Conservation (phyloP, 2,329 filamentous ascomycete species). For the Colletotrichum sp. region DNA sequence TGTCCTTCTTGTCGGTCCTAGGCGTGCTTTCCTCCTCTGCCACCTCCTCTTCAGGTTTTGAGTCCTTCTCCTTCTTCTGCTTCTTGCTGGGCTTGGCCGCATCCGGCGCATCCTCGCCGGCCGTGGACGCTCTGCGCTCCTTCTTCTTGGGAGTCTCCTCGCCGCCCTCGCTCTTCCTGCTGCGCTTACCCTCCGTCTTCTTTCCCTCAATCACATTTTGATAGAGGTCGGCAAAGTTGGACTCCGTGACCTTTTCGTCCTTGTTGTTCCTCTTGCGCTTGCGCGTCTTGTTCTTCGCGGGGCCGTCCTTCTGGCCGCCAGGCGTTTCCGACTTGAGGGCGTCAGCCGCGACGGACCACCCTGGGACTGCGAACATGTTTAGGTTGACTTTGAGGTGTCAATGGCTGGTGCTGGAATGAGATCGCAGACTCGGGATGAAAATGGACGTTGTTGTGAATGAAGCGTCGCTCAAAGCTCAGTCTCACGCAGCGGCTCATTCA, state of each 20-base stretch:
- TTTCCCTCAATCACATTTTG: constrained; percentile 79
- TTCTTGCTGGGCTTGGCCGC: constrained; percentile 11
- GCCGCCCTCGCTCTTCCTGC: constrained; percentile 16
- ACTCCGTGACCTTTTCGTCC: constrained; percentile 60
- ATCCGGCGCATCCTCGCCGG: constrained; percentile 11
- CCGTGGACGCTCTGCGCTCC: constrained; percentile 32
- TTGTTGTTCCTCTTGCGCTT: constrained; percentile 43
- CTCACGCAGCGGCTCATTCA: neutral
- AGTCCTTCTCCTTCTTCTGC: constrained; percentile 27
- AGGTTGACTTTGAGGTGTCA: neutral
- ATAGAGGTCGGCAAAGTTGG: constrained; percentile 80
- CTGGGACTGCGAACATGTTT: constrained; percentile 88
- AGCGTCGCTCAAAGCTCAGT: neutral
- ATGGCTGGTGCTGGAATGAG: neutral
- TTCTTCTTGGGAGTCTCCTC: constrained; percentile 19
- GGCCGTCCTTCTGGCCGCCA: constrained; percentile 25
- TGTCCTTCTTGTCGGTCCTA: constrained; percentile 35
- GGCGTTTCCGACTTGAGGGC: constrained; percentile 72
- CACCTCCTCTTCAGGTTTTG: constrained; percentile 25
- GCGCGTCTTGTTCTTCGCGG: constrained; percentile 63
- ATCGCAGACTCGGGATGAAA: neutral
- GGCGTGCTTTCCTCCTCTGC: constrained; percentile 25
- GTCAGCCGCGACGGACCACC: constrained; percentile 83
- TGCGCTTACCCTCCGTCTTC: constrained; percentile 6
- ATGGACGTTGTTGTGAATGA: neutral